Conservation (phyloP, 2,329 filamentous ascomycete genomes). For the Huntiella bhutanensis region DNA sequence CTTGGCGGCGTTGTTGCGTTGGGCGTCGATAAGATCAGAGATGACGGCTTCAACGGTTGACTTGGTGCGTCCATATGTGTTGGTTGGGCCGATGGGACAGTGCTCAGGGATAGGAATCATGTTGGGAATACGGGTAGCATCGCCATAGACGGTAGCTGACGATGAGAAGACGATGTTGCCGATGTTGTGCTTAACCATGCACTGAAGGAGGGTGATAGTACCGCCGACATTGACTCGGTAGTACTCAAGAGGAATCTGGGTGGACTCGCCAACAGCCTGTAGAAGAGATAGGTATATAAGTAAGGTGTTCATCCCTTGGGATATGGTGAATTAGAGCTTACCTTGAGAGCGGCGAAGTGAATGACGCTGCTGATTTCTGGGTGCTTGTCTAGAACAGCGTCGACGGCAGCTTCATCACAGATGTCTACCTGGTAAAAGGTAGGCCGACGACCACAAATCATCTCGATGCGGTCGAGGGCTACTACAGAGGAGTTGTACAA, state of each 20-base stretch:
- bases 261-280: conserved; percentile 87
- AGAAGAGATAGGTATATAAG: neutral
- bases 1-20: conserved; percentile 69
- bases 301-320: conserved; percentile 11
- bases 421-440: conserved; percentile 74
- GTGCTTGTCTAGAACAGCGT: conserved; percentile 74
- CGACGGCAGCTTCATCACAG: conserved; percentile 64
- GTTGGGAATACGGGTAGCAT: conserved; percentile 84
- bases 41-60: conserved; percentile 81
- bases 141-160: conserved; percentile 93
- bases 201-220: conserved; percentile 66
- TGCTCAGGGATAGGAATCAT: conserved; percentile 98
- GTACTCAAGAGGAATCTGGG: conserved; percentile 88
- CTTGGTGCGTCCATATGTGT: conserved; percentile 96
- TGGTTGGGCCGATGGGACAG: conserved; percentile 90
- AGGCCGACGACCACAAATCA: conserved; percentile 76
- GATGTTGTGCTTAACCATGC: conserved; percentile 80
- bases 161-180: conserved; percentile 97
- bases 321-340: conserved; percentile 19
- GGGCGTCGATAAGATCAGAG: conserved; percentile 71
- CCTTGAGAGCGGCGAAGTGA: conserved; percentile 96
- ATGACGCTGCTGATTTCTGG: conserved; percentile 95
- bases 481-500: conserved; percentile 93
- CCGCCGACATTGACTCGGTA: conserved; percentile 94
- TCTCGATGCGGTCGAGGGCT: conserved; percentile 83